These are phyloP conservation scores for Beauveria australis DNA, from an alignment of 2,329 filamentous ascomycete genomes.

Conservation along the genomic window DNA sequence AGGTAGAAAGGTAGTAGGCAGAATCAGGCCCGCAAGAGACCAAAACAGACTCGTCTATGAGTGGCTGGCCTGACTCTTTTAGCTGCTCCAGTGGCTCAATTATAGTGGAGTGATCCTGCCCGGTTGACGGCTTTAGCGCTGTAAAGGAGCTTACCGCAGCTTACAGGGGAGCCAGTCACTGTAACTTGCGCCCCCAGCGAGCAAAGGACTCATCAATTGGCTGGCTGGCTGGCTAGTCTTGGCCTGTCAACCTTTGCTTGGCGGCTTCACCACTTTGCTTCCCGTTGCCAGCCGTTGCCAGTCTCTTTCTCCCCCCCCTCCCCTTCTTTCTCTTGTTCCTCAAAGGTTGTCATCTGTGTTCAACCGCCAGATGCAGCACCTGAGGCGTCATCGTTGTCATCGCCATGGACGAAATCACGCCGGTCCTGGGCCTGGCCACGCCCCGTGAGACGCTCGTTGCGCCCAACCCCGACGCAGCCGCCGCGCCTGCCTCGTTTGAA, in stretches of 20 bases:
- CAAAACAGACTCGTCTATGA: background rate
- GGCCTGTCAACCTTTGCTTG: background rate
- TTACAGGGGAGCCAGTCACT: background rate
- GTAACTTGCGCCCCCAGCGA: background rate
- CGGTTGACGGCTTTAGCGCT: background rate
- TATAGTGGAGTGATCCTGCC: background rate
- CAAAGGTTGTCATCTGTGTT: background rate
- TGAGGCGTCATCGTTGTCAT: conserved; percentile 11
- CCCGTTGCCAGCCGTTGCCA: background rate
- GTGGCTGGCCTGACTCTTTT: background rate
- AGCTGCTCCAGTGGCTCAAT: background rate
- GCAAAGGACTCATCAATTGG: background rate
- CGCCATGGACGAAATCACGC: conserved; percentile 24
- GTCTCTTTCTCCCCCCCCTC: background rate
- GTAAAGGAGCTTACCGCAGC: background rate
- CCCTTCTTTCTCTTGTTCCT: background rate
- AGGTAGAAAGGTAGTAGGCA: too few relatives aligned
- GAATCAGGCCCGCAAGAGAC: too few relatives aligned
- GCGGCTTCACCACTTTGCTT: background rate
- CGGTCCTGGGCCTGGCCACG: conserved; percentile 11
- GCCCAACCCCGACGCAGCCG: background rate
- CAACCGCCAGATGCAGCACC: conserved; percentile 12
- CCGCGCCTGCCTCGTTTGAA: background rate
- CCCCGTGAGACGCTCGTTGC: conserved; percentile 3
- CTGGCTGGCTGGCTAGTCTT: background rate